Evolutionary conservation across 116 monocot genomes (phyloP).

Genomic region (Posidonia oceanica): DNA sequence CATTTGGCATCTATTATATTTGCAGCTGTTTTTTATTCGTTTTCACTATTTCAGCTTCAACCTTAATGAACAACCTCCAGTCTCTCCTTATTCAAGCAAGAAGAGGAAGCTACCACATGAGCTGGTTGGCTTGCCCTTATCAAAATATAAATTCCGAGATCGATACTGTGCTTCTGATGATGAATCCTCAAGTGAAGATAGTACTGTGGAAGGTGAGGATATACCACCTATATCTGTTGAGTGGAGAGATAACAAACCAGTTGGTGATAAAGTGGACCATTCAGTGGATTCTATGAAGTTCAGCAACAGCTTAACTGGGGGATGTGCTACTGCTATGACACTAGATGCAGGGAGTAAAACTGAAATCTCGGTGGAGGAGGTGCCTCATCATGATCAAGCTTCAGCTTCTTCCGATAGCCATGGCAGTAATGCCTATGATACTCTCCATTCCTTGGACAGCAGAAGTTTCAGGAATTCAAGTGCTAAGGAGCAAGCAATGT

Average conservation of each 20-base stretch:
- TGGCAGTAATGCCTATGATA: conserved; percentile 1
- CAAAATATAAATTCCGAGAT: conserved; percentile 47
- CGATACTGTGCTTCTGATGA: conserved; percentile 6
- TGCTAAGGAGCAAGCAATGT: not conserved
- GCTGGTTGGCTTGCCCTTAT: conserved; percentile 14
- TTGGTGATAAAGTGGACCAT: conserved; percentile 5
- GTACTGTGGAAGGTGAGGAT: not conserved
- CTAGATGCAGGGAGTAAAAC: conserved; percentile 7
- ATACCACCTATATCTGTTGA: not conserved
- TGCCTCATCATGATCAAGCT: conserved; percentile 4
- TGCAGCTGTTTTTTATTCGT: not conserved
- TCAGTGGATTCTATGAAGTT: conserved; percentile 19
- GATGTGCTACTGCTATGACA: conserved; percentile 8
- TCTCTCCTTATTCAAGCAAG: conserved; percentile 23
- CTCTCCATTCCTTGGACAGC: conserved; percentile 16
- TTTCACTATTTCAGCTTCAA: conserved; percentile 10
- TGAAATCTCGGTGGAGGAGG: not conserved
- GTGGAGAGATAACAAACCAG: not conserved
- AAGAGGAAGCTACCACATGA: conserved; percentile 64
- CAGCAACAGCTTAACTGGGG: conserved; percentile 22
- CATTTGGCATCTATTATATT: not conserved
- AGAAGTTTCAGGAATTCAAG: conserved; percentile 3
- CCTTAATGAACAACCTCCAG: not conserved
- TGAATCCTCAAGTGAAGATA: not conserved
- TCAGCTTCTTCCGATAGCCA: conserved; percentile 20